Base-by-base conservation (phyloP, 164 flowering plant genomes). In the Berberis vulgaris region DNA sequence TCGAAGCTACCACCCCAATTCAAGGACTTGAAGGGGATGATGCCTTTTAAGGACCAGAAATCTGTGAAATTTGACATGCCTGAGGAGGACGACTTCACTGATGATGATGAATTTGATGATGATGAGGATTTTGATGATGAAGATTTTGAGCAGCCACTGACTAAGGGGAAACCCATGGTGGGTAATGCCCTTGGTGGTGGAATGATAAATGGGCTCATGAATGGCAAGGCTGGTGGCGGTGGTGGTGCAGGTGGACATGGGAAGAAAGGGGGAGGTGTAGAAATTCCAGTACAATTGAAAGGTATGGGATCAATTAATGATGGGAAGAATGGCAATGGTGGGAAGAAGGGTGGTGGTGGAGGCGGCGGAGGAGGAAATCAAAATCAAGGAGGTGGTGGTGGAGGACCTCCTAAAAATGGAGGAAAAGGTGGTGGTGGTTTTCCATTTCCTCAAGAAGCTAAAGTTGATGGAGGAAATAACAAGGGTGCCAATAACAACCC, bases 51-150 rank as follows among this genome's bases (percentile, higher is more conserved):
- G 68, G 68, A 79, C 61, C 84, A 44, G 60, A 86, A 86, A 63
- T 61, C 81, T n/a, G 93, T 82, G 46, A 86, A 82, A 79, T 81
- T 87, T 72, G 59, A 53, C 8, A 4, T 77, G 64, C 85, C 85
- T 43, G 86, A 78, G 0, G 70, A 26, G 0, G 26, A 87, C 49
- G 89, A 85, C 2, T 62, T 62, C 60, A 57, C 42, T 43, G 80
- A 72, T 12, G 80, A 78, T 53, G 84, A 79, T 63, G 83, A 81
- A 6, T 58, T 49, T 62, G 79, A 69, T 61, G 80, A 82, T 41
- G 80, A 79, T 12, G 68, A 68, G 10, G 87, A 83, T 53, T 84
- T 77, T 67, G 77, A 83, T 2, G 41, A 71, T 43, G 87, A 81
- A 57, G 82, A 81, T 62, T 73, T 60, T 1, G 53, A 67, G 26